phyloP scores from a whole-genome alignment of 2,329 filamentous ascomycete species.

The Tolypocladium amazonense region DNA sequence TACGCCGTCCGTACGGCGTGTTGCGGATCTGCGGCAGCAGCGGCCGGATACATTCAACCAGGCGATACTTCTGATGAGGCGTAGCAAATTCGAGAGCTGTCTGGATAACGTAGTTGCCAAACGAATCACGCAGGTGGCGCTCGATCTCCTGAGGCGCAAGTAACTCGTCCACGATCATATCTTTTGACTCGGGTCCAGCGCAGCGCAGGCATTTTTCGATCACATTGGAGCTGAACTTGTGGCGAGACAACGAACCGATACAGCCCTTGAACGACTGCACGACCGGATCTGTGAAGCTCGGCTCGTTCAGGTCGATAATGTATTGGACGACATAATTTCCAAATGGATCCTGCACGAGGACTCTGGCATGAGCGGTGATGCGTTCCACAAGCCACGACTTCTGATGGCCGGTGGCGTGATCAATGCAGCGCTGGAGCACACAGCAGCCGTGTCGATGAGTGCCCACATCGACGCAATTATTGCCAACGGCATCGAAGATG shows the following conservation, averaged over 20 bases:
- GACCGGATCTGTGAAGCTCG: slow-evolving; percentile 78
- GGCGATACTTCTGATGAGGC: slow-evolving; percentile 56
- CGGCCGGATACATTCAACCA: slow-evolving; percentile 79
- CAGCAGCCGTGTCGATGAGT: slow-evolving; percentile 98
- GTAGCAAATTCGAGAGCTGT: slow-evolving; percentile 85
- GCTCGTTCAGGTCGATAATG: slow-evolving; percentile 88
- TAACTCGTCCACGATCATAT: slow-evolving; percentile 79
- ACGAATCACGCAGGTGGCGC: slow-evolving; percentile 80
- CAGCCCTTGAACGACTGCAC: slow-evolving; percentile 68
- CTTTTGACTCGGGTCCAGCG: slow-evolving; percentile 62
- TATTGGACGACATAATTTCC: slow-evolving; percentile 99
- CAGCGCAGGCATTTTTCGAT: slow-evolving; percentile 94
- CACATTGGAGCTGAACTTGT: slow-evolving; percentile 99
- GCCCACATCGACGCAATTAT: slow-evolving; percentile 78
- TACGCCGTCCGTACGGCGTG: slow-evolving; percentile 89
- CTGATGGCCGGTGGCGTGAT: slow-evolving; percentile 85
- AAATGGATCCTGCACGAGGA: slow-evolving; percentile 90
- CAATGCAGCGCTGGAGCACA: slow-evolving; percentile 94
- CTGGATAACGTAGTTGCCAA: slow-evolving; percentile 96
- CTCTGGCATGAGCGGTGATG: slow-evolving; percentile 81
- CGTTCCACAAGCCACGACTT: slow-evolving; percentile 76
- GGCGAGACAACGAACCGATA: slow-evolving; percentile 68
- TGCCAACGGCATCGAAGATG: slow-evolving; percentile 90
- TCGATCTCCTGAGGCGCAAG: slow-evolving; percentile 66
- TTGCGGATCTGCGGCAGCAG: slow-evolving; percentile 76